Base-by-base conservation (phyloP, 179 eudicot genomes). In the Spergularia azorica region DNA sequence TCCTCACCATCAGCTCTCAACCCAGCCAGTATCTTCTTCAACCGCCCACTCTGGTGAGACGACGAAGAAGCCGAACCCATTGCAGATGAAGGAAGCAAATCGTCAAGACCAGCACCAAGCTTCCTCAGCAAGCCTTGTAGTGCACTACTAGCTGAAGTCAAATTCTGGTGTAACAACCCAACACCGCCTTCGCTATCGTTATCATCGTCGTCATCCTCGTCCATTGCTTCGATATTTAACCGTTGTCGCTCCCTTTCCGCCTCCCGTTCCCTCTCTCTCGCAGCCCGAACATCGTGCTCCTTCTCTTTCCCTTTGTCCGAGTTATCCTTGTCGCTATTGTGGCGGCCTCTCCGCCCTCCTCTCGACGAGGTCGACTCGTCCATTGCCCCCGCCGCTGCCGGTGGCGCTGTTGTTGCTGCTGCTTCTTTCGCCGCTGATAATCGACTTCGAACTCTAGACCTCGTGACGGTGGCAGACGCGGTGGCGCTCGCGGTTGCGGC, bases 1-100 rank as follows among this genome's bases (percentile, higher is more conserved):
- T 95, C 99, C 85, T 95, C 99, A 0, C 98, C 98, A 63, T 95
- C 98, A 1, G 98, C 98, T 77, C 96, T 80, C 84, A 95, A 83
- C 0, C 97, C 96, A 0, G 92, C 78, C 20, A 95, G 77, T 61
- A 95, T 94, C 94, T 94, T 96, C 88, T 91, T 96, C 26, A 91
- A 80, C 83, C 94, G 79, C 67, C 97, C 96, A 38, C 82, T 96
- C 86, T 94, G 98, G n/a, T 96, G 98, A 0, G 98, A 90, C 0
- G 99, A 90, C 0, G 99, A 91, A 0, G 98, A 95, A 0, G 88
- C 93, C 2, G 93, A 87, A 18, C 92, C 97, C 77, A 92, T 89
- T 1, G 89, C 95, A 0, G 97, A 86, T 13, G 96, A 92, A 6
- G 98, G 97, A 1, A 94, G 89, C 86, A 94, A 82, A 52, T 95